Percentiles rank a stretch among this genome's conserved stretches.
Conservation (phyloP, 2,329 filamentous ascomycete species). For the Chaetomiaceae sp. region DNA sequence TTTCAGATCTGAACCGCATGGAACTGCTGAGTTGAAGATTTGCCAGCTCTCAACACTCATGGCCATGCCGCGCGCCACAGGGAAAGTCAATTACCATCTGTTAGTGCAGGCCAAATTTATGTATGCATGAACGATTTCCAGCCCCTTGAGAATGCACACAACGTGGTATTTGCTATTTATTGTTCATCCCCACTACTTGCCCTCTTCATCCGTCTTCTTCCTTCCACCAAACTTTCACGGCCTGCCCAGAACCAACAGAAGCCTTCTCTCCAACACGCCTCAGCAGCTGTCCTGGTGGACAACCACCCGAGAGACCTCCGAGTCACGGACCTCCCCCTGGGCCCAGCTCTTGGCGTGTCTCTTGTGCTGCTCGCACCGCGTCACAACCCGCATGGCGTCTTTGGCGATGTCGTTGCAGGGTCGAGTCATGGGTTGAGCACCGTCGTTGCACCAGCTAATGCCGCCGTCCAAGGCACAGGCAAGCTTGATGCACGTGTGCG, state of each 20-base stretch:
- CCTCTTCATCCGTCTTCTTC: no score
- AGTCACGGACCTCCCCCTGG: background rate
- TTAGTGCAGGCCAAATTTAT: no score
- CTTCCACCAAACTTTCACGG: background rate
- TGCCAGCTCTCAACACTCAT: no score
- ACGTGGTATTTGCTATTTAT: no score
- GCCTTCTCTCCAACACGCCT: background rate
- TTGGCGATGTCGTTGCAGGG: background rate
- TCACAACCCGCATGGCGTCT: background rate
- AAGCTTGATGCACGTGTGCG: background rate
- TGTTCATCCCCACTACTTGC: no score
- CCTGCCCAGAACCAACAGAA: background rate
- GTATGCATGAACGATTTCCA: no score
- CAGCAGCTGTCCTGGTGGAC: background rate
- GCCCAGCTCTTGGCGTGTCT: background rate
- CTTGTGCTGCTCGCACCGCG: background rate
- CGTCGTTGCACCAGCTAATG: slow-evolving; percentile 5
- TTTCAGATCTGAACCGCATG: no score
- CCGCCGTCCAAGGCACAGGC: background rate
- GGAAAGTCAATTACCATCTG: no score
- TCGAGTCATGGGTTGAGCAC: background rate
- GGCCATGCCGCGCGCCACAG: no score
- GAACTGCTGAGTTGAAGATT: no score
- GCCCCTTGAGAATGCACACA: no score
- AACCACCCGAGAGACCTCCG: background rate